Base-by-base conservation (phyloP, 2,329 filamentous ascomycete species). In the Fusarium sp. region DNA sequence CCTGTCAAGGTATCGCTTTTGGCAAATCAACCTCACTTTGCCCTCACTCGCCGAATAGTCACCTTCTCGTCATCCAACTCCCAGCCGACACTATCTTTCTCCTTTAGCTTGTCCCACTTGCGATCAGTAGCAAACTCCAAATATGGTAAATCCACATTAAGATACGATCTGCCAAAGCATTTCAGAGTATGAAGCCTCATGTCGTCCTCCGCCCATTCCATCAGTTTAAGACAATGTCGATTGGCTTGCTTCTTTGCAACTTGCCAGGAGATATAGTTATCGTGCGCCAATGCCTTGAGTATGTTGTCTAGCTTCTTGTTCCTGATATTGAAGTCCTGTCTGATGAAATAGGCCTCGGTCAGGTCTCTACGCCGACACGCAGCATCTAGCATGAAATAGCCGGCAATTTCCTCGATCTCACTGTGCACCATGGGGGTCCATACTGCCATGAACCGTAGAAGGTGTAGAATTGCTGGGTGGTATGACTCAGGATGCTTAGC, bases 401-500 rank as follows among this genome's bases (percentile, higher is more conserved):
- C 87, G 4, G 89, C 87, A 51, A 96, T 91, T 73, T 98, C 96
- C 48, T 90, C 87, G 6, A 93, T 80, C 75, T 97, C 94, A 7
- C 90, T 83, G 4, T 84, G 82, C 0, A 91, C 88, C 20, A 98
- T 86, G 6, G 90, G 89, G 49, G 89, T 87, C 3, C 83, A 78
- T 0, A 85, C 83, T 72, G 96, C 92, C 64, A 98, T 89, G 9
- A 82, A 80, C 44, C 89, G 86, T 14, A 99, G 83, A 3, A 97
- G 86, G 72, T 97, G 89, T 39, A 92, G 86, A 22, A 98, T 87
- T 2, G 95, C 93, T 0, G 95, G 93, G 67, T 95, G 91, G 78
- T 98, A 99, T 2, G 94, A 94, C 71, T 97, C 93, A 71, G 91
- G 92, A 71, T 96, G 90, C 67, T 90, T 89, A 58, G 91, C 89